Evolutionary conservation across 2,329 filamentous ascomycete species (phyloP), one percentile per base, ranked within the genome.

Genomic region (Hysterium pulicare): DNA sequence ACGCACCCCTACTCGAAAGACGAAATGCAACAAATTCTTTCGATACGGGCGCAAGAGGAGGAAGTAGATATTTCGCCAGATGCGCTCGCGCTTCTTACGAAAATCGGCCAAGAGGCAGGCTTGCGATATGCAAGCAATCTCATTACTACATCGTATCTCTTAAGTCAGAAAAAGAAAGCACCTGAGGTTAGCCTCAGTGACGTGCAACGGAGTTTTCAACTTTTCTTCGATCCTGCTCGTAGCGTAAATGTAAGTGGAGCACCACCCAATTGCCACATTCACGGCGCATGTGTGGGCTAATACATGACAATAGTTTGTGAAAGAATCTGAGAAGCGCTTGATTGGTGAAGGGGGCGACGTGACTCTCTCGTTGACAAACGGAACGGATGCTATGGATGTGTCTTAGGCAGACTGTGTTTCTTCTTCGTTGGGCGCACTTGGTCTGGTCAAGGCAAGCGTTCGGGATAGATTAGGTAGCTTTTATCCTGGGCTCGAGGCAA

Each of bases 41-140:
- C 86, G 19, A 94, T 98, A 66, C 83, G 93, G 46, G 93, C 93
- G 8, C 86, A 91, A 62, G 93, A 98, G 68, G 93, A 98, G 66
- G 93, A 98, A 65, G 84, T 98, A 37, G 93, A 98, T 50, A 73
- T 96, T 24, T 87, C 87, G 0, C 78, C 90, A 5, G 90, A 97
- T 63, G 91, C 93, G 0, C 78, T 98, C 10, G 90, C 90, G 1
- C 79, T 98, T 11, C 79, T 98, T 28, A 95, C 93, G 48, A 97
- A 97, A 75, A 95, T 97, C 57, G 93, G 90, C 22, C 81, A 90
- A 59, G 93, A 98, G 68, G 84, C 90, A 1, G 91, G 91, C 19
- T 76, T 98, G 38, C 80, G 93, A 55, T 98, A 98, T 65, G 91
- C 90, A n/a, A 94, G 89, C 73, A 96, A 98, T 66, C 83, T 98